Evolutionary conservation across 495 filamentous ascomycete genomes (phyloP).

Genomic region (Penicillium silybi): DNA sequence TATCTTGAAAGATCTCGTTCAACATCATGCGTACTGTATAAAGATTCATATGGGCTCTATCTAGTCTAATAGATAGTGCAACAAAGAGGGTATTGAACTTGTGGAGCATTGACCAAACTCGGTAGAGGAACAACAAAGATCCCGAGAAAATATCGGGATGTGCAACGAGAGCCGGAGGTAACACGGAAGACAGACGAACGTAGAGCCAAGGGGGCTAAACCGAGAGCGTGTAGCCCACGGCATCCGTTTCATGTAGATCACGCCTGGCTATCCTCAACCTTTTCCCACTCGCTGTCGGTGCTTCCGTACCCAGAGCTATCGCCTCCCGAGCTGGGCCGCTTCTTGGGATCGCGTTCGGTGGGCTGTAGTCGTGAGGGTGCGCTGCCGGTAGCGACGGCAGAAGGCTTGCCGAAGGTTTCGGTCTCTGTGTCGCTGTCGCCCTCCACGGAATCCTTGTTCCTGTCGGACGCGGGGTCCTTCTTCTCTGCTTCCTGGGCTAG

Average conservation of each 20-base stretch:
- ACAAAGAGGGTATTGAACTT: background rate
- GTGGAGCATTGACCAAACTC: background rate
- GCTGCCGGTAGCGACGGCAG: constrained; percentile 19
- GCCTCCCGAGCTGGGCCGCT: constrained; percentile 38
- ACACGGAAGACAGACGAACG: background rate
- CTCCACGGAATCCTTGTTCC: constrained; percentile 27
- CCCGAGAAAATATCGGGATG: background rate
- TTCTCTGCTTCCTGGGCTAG: constrained; percentile 55
- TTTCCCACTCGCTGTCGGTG: constrained; percentile 57
- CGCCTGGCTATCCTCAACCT: constrained; percentile 38
- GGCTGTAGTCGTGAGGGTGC: constrained; percentile 28
- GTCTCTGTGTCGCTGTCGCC: constrained; percentile 47
- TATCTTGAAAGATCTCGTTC: background rate
- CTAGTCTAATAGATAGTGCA: background rate
- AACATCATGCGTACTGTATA: constrained; percentile 2
- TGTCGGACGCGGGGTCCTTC: constrained; percentile 27
- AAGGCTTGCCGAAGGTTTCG: constrained; percentile 25
- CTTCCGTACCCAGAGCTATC: constrained; percentile 50
- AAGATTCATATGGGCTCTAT: background rate
- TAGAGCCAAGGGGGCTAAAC: background rate
- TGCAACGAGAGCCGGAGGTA: background rate
- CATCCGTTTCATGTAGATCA: background rate
- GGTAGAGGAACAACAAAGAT: background rate
- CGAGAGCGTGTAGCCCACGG: background rate
- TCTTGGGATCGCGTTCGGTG: constrained; percentile 33